phyloP scores from a whole-genome alignment of 768 basidiomycete species.

The Mycena crocata region DNA sequence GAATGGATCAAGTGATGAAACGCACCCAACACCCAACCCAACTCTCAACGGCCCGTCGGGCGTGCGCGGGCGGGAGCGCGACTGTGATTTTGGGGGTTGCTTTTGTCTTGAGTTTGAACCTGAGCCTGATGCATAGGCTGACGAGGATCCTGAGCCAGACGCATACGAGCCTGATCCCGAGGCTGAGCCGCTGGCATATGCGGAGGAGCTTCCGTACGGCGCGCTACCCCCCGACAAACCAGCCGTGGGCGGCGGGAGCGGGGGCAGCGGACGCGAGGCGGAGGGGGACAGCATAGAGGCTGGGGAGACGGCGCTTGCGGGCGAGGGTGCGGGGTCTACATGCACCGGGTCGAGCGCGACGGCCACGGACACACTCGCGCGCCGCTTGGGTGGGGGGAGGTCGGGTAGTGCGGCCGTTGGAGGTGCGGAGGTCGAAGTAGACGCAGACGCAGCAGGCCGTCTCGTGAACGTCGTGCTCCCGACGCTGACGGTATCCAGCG shows the following conservation, averaged over 20 bases:
- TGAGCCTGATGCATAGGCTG: neutral
- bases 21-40: conserved; percentile 2
- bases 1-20: too few species aligned
- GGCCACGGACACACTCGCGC: conserved; percentile 14
- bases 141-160: neutral
- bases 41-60: neutral
- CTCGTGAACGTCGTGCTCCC: conserved; percentile 18
- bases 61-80: neutral
- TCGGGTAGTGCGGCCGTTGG: too few species aligned
- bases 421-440: too few species aligned
- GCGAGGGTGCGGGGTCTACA: neutral
- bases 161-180: neutral
- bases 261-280: conserved; percentile 1
- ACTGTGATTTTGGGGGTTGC: neutral
- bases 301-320: neutral
- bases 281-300: neutral
- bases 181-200: too few species aligned
- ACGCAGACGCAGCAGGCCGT: too few species aligned
- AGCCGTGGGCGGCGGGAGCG: conserved; percentile 1
- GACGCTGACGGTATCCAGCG: conserved; percentile 20
- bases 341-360: neutral
- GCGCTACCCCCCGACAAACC: too few species aligned
- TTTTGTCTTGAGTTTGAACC: neutral
- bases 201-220: too few species aligned
- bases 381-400: too few species aligned